Percentiles rank a stretch among this genome's conserved stretches.
phyloP scores from a whole-genome alignment of 202 grass and related monocot genomes.

The Dendrocalamus latiflorus region DNA sequence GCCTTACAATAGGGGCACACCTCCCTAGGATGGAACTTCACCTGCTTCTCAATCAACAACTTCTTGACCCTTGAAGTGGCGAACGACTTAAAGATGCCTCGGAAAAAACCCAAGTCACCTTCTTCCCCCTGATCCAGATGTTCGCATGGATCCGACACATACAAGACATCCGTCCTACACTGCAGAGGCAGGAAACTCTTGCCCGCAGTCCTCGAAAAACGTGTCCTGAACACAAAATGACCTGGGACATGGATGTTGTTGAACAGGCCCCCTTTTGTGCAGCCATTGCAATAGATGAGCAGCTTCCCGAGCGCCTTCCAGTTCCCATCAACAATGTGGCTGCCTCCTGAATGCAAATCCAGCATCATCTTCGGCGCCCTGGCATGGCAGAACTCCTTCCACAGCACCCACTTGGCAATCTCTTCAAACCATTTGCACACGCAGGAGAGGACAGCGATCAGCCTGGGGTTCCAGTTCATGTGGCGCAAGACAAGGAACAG shows the following conservation, averaged over 20 bases:
- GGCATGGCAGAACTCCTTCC: constrained; percentile 95
- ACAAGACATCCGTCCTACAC: constrained; percentile 79
- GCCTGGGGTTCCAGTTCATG: constrained; percentile 92
- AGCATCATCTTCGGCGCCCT: constrained; percentile 98
- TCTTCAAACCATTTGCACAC: constrained; percentile 99
- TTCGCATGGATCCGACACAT: constrained; percentile 96
- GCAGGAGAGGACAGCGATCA: constrained; percentile 77
- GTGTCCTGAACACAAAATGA: constrained; percentile 76
- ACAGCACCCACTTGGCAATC: constrained; percentile 72
- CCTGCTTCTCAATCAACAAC: constrained; percentile 83
- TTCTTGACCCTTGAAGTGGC: constrained; percentile 76
- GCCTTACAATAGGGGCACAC: constrained; percentile 92
- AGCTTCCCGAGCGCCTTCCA: constrained; percentile 98
- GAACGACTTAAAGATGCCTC: constrained; percentile 92
- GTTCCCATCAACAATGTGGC: constrained; percentile 90
- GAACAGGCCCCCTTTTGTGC: constrained; percentile 59
- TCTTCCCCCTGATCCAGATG: constrained; percentile 95
- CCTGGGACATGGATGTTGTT: constrained; percentile 55
- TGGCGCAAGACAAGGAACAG: constrained; percentile 78
- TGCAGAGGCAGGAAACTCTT: constrained; percentile 76
- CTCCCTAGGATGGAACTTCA: constrained; percentile 70
- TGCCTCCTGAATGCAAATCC: constrained; percentile 79
- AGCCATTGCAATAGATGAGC: constrained; percentile 89
- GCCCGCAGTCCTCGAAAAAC: constrained; percentile 85
- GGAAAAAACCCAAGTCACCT: constrained; percentile 89